phyloP scores from a whole-genome alignment of 495 filamentous ascomycete genomes.

The Penicillium coprophilum region DNA sequence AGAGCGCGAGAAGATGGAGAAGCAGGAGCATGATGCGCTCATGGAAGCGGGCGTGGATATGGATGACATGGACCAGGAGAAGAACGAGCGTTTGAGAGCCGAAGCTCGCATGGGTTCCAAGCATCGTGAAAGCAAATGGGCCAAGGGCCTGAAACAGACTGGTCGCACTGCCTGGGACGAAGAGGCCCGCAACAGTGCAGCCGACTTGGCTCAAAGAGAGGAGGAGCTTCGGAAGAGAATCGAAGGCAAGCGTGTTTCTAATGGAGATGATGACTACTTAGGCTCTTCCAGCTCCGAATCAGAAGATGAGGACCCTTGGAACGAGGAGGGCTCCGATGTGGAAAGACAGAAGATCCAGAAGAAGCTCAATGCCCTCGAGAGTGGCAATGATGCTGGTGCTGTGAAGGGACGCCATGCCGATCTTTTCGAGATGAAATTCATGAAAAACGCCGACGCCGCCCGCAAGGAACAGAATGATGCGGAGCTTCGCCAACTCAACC shows the following conservation, averaged over 20 bases:
- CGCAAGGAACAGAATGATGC: slow-evolving; percentile 78
- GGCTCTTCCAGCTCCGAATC: slow-evolving; percentile 53
- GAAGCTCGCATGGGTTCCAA: slow-evolving; percentile 86
- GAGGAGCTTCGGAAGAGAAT: slow-evolving; percentile 84
- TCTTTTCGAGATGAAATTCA: slow-evolving; percentile 81
- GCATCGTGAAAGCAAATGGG: slow-evolving; percentile 92
- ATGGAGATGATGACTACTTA: slow-evolving; percentile 49
- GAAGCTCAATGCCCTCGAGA: slow-evolving; percentile 60
- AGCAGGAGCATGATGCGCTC: slow-evolving; percentile 69
- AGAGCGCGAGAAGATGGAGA: slow-evolving; percentile 69
- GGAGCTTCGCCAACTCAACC: slow-evolving; percentile 69
- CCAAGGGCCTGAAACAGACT: slow-evolving; percentile 79
- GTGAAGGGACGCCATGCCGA: slow-evolving; percentile 47
- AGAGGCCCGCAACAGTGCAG: slow-evolving; percentile 70
- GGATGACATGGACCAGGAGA: slow-evolving; percentile 77
- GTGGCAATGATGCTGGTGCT: slow-evolving; percentile 32
- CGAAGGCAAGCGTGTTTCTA: slow-evolving; percentile 66
- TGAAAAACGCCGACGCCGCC: slow-evolving; percentile 81
- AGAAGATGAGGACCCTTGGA: slow-evolving; percentile 57
- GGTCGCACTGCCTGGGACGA: slow-evolving; percentile 81
- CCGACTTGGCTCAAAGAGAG: slow-evolving; percentile 78
- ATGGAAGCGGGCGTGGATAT: slow-evolving; percentile 64
- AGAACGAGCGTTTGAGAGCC: slow-evolving; percentile 74
- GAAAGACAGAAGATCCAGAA: slow-evolving; percentile 53
- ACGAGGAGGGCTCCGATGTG: slow-evolving; percentile 54